Base-by-base conservation (phyloP, 352 stramenopile species). In the Pythium monospermum region DNA sequence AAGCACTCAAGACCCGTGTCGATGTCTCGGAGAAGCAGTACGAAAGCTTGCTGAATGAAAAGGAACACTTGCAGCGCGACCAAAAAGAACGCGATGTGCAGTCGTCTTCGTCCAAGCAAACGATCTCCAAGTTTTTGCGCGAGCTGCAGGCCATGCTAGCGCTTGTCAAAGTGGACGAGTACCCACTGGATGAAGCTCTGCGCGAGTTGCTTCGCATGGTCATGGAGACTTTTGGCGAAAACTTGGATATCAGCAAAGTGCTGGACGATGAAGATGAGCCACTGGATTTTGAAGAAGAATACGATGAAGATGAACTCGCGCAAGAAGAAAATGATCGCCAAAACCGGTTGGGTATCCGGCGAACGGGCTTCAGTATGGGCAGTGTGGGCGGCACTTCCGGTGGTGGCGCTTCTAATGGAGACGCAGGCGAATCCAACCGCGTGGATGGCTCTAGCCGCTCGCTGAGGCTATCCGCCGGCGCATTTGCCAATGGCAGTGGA, bases 151-250 rank as follows among this genome's bases (percentile, higher is more conserved):
- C 78, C 21, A 83, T 94, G 53, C 40, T 94, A 16, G 66, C 68
- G 28, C 60, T 88, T 2, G 82, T 91, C 11, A 90, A 91, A 13
- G 45, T 77, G 12, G 75, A 93, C 37, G 80, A 88, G 40, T 88
- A 86, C 27, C 77, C 79, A 4, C 59, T 91, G 7, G 83, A 94
- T 18, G 83, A 94, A 64, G 83, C 73, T 0, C 52, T 91, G 1
- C 78, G 76, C 38, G 74, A 91, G 40, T 32, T 91, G n/a, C 36
- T 91, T 7, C 72, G 66, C 21, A 66, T 91, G 64, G 49, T 85
- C 0, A 59, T 69, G 23, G 74, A 83, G 10, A 80, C 68, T 4
- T 90, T 90, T 33, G 76, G 74, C 2, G 50, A 66, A 2, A 73
- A 87, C 5, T 37, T 88, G 8, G 32, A 72, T 5, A 48, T 88